These are phyloP conservation scores for Candida qinlingensis DNA, from an alignment of 805 yeast species.

Conservation along the genomic window DNA sequence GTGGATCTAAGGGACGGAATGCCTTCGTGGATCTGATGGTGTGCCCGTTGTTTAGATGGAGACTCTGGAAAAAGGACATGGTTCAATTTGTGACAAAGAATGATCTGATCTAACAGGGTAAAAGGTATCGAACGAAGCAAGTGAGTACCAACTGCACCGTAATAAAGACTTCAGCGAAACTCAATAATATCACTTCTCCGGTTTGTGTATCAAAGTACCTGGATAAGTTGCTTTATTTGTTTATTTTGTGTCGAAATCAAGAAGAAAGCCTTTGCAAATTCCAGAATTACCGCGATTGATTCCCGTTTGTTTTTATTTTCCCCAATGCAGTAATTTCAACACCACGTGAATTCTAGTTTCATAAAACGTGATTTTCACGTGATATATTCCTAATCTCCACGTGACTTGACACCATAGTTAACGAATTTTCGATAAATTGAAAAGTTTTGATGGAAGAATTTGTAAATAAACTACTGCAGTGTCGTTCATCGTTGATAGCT, in stretches of 20 bases:
- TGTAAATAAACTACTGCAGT: not conserved
- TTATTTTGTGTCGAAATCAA: not conserved
- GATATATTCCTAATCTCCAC: not conserved
- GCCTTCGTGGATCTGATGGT: constrained; percentile 43
- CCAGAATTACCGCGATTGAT: not conserved
- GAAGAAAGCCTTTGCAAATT: constrained; percentile 5
- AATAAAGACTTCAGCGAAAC: too few species aligned
- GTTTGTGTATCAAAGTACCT: too few species aligned
- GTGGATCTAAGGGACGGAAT: constrained; percentile 25
- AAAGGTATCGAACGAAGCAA: not conserved
- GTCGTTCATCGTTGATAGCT: too few species aligned
- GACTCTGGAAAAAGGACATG: constrained; percentile 29
- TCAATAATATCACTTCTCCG: too few species aligned
- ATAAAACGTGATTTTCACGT: not conserved
- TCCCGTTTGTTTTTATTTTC: constrained; percentile 1
- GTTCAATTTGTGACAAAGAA: not conserved
- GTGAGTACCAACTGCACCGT: too few species aligned
- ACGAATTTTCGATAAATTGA: not conserved
- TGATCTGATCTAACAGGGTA: constrained; percentile 2
- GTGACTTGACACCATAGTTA: constrained; percentile 5
- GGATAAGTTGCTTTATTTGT: not conserved
- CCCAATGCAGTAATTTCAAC: not conserved
- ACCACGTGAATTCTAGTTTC: not conserved
- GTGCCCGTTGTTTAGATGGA: constrained; percentile 40
- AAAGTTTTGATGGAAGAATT: not conserved